Evolutionary conservation across 805 yeast species (phyloP), one percentile per base, ranked within the genome.

Genomic region (Cyberlindnera euphorbiiphila): DNA sequence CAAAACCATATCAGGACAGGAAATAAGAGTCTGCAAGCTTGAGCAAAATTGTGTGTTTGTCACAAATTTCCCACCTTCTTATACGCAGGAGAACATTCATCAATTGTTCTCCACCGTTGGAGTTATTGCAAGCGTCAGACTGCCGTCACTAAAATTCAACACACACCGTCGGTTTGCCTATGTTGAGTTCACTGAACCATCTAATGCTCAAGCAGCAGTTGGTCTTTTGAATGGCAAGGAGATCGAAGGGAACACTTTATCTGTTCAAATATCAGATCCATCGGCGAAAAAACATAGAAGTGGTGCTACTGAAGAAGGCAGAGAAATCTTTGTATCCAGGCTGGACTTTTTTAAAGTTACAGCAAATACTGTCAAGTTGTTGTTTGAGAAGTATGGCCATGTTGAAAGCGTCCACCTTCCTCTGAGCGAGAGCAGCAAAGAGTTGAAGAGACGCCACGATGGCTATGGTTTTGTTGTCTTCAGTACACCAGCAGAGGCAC

Each of bases 121-220:
- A 0, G 43, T 59, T 2, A 53, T 78, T 4, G 43, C 74, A 2
- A 70, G 74, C 34, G 60, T 81, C 1, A 61, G 95, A 34, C 64
- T 84, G 23, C 95, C 95, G 0, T 72, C 85, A 0, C 69, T 79
- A 41, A 68, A 66, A 30, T 68, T 61, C 32, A 74, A 74, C 47
- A 54, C 74, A 5, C 69, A 70, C 21, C 66, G 93, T 39, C 57
- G 94, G 21, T 86, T 86, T 53, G 84, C 91, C 45, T 86, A 85
- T 51, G 66, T 83, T 12, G 93, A 84, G 49, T 78, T 61, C 46
- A 37, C 58, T 0, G 52, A 63, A 5, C 37, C 70, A 0, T 62
- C 64, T n/a, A 61, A 59, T 13, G 82, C 85, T 0, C 32, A 53
- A 0, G 34, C 46, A 0, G 81, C 84, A 0, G 61, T 72, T 1